A percentile compares a stretch with the other conserved stretches of the same genome.
Conservation (phyloP, 208 protist species). For the Trypanosoma congolense region DNA sequence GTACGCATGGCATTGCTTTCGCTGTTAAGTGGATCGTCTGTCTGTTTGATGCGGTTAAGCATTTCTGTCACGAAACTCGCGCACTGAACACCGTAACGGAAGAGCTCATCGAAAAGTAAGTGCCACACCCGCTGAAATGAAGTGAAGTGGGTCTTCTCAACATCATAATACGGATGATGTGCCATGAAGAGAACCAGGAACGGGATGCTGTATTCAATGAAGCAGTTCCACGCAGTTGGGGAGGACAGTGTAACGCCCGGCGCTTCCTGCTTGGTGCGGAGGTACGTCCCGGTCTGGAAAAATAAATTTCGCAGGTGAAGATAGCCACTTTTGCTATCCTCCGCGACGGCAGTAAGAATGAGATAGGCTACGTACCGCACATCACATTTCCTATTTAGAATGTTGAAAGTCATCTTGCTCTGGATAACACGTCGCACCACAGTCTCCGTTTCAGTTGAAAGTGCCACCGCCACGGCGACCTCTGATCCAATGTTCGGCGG, state of each 20-base stretch:
- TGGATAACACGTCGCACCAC: conserved; percentile 58
- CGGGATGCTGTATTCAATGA: conserved; percentile 75
- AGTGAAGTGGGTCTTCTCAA: conserved; percentile 45
- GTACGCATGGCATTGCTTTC: conserved; percentile 38
- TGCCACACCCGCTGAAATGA: conserved; percentile 78
- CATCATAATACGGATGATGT: conserved; percentile 69
- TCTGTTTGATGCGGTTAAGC: conserved; percentile 63
- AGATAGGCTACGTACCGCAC: conserved; percentile 71
- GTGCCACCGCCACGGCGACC: conserved; percentile 51
- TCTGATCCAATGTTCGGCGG: conserved; percentile 47
- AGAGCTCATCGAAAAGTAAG: conserved; percentile 74
- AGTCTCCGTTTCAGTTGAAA: conserved; percentile 58
- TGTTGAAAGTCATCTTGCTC: conserved; percentile 34
- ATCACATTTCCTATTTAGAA: conserved; percentile 32
- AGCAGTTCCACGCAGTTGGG: conserved; percentile 50
- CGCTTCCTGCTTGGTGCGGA: conserved; percentile 31
- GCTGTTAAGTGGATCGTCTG: conserved; percentile 58
- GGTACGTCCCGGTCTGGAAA: conserved; percentile 39
- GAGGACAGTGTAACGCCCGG: conserved; percentile 35
- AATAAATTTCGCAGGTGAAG: conserved; percentile 39
- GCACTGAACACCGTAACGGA: conserved; percentile 62
- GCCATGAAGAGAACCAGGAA: conserved; percentile 78
- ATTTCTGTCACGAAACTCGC: conserved; percentile 68
- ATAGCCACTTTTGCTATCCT: conserved; percentile 52
- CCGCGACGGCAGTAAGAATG: conserved; percentile 62